Evolutionary conservation across 1,139 yeast species (phyloP).

Genomic region (Saccharomycopsis crataegensis): DNA sequence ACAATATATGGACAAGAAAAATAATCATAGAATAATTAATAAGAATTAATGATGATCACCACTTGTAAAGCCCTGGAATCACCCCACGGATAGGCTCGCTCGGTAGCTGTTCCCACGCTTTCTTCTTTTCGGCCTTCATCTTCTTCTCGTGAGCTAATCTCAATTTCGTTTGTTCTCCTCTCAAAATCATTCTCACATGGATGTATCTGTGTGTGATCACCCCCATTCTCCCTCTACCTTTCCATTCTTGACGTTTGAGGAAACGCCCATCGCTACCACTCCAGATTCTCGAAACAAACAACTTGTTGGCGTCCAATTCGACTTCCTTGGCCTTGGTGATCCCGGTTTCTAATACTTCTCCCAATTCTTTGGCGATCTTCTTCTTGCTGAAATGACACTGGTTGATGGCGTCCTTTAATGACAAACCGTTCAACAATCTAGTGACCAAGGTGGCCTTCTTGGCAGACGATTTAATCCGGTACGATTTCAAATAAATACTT

Average conservation of each 20-base stretch:
- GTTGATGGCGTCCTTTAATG: constrained; percentile 74
- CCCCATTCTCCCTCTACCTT: constrained; percentile 90
- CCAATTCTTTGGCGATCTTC: constrained; percentile 73
- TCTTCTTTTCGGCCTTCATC: constrained; percentile 35
- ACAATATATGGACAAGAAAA: no score
- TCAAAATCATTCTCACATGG: constrained; percentile 74
- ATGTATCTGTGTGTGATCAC: constrained; percentile 66
- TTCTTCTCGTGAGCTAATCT: constrained; percentile 56
- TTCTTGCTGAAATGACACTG: constrained; percentile 87
- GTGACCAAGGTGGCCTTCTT: constrained; percentile 83
- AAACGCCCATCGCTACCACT: constrained; percentile 81
- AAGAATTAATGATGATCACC: constrained; percentile 30
- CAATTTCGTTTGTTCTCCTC: constrained; percentile 51
- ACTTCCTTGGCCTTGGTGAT: constrained; percentile 58
- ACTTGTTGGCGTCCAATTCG: constrained; percentile 50
- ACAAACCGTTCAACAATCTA: constrained; percentile 61
- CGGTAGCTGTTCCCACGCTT: constrained; percentile 40
- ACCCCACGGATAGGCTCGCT: constrained; percentile 38
- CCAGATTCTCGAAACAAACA: constrained; percentile 83
- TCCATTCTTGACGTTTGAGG: constrained; percentile 67
- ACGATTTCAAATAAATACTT: constrained; percentile 67
- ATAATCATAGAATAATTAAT: no score
- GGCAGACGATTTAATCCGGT: constrained; percentile 74
- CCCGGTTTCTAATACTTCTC: constrained; percentile 66
- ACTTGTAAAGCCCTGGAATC: constrained; percentile 42